Evolutionary conservation across 352 stramenopile genomes (phyloP).

Genomic region (Phytophthora crassamura): DNA sequence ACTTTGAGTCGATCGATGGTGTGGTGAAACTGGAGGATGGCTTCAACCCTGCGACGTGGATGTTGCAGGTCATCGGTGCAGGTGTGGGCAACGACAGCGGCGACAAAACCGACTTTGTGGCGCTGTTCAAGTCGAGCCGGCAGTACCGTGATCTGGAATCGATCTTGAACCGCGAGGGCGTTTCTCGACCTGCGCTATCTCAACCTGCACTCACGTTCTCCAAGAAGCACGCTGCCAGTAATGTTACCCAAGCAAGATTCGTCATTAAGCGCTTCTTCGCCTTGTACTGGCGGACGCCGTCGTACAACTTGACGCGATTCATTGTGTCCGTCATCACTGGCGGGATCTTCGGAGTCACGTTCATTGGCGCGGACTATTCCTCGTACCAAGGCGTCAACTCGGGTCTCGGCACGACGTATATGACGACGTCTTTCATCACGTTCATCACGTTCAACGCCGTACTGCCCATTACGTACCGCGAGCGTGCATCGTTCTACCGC

Average conservation of each 20-base stretch:
- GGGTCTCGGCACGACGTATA: constrained; percentile 76
- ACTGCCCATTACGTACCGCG: constrained; percentile 49
- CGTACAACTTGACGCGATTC: constrained; percentile 22
- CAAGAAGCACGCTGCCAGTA: constrained; percentile 10
- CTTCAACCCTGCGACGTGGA: constrained; percentile 47
- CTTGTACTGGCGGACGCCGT: constrained; percentile 15
- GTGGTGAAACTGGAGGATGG: constrained; percentile 47
- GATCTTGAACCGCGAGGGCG: not conserved
- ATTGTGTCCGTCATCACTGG: constrained; percentile 14
- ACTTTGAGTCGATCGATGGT: constrained; percentile 70
- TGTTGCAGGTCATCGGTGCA: constrained; percentile 35
- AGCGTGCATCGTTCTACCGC: too few relatives aligned
- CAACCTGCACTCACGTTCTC: not conserved
- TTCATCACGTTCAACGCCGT: constrained; percentile 24
- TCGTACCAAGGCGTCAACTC: constrained; percentile 41
- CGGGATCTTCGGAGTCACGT: constrained; percentile 16
- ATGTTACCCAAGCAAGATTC: constrained; percentile 11
- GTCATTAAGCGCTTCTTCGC: constrained; percentile 14
- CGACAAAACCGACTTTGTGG: constrained; percentile 9
- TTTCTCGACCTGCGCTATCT: not conserved
- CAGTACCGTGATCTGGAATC: not conserved
- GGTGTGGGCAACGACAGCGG: constrained; percentile 37
- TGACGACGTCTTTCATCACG: constrained; percentile 45
- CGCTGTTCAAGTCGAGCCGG: constrained; percentile 8
- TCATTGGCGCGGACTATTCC: constrained; percentile 26